Percentiles rank a stretch among this genome's conserved stretches.
Evolutionary conservation across 441 rosid species (phyloP).

Genomic region (Adansonia madagascariensis): DNA sequence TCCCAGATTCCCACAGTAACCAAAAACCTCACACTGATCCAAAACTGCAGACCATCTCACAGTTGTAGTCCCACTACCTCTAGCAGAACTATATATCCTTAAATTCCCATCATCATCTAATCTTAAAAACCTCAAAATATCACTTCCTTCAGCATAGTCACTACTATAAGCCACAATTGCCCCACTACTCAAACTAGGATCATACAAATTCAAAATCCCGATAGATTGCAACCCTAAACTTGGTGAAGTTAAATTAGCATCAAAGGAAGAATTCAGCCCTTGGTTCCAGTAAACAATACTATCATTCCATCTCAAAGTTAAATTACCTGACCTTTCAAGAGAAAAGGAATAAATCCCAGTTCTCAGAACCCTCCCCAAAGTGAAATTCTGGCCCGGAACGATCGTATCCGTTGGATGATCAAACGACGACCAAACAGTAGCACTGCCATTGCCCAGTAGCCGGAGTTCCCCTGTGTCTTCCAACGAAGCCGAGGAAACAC

Average conservation of each 20-base stretch:
- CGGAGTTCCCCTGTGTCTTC: constrained; percentile 56
- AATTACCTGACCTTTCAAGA: constrained; percentile 45
- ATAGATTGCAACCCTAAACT: constrained; percentile 44
- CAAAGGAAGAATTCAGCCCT: constrained; percentile 48
- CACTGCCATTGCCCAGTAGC: constrained; percentile 34
- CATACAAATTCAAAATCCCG: constrained; percentile 52
- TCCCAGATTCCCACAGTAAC: constrained; percentile 69
- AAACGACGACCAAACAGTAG: constrained; percentile 61
- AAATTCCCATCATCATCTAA: constrained; percentile 69
- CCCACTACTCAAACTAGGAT: constrained; percentile 33
- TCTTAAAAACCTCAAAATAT: constrained; percentile 57
- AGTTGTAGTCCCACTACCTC: constrained; percentile 32
- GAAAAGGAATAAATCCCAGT: constrained; percentile 62
- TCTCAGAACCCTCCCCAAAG: constrained; percentile 31
- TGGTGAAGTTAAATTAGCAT: constrained; percentile 52
- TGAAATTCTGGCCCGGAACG: constrained; percentile 59
- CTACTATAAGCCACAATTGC: constrained; percentile 51
- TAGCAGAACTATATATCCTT: constrained; percentile 53
- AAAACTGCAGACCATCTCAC: constrained; percentile 57
- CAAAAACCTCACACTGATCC: constrained; percentile 74
- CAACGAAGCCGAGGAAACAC: constrained; percentile 55
- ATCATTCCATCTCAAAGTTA: constrained; percentile 56
- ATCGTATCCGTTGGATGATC: constrained; percentile 56
- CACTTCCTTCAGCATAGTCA: constrained; percentile 60
- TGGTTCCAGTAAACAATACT: constrained; percentile 51